A percentile compares a stretch with the other conserved stretches of the same genome.
Evolutionary conservation across 371 early-diverging fungal species (phyloP).

Genomic region (Rhizomucor miehei): DNA sequence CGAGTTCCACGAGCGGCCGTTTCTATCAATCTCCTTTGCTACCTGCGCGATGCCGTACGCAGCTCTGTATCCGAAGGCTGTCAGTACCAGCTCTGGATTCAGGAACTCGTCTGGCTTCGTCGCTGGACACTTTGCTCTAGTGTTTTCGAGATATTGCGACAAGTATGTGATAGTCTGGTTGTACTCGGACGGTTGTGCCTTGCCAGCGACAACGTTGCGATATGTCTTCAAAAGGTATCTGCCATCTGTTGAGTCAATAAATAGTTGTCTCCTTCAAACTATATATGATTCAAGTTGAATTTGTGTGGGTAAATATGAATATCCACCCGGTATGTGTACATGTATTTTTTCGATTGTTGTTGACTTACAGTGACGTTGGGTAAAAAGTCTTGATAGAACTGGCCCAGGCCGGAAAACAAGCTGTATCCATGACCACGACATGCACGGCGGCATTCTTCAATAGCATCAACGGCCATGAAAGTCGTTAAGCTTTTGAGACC

Average conservation of each 20-base stretch:
- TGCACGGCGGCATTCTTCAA: constrained; percentile 72
- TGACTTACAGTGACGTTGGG: constrained; percentile 55
- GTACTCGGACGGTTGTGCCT: constrained; percentile 42
- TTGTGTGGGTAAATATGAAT: constrained; percentile 19
- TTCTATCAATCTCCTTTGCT: constrained; percentile 50
- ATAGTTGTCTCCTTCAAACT: constrained; percentile 78
- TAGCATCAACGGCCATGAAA: constrained; percentile 64
- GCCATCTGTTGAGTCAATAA: constrained; percentile 72
- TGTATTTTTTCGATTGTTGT: background rate
- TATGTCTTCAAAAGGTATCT: constrained; percentile 62
- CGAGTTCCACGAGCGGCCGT: constrained; percentile 63
- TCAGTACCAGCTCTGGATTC: constrained; percentile 59
- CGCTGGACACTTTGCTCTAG: constrained; percentile 53
- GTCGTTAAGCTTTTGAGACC: constrained; percentile 82
- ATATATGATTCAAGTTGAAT: constrained; percentile 1
- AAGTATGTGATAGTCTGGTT: constrained; percentile 53
- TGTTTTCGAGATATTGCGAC: constrained; percentile 42
- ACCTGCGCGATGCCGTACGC: constrained; percentile 52
- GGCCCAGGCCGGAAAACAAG: constrained; percentile 70
- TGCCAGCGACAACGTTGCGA: constrained; percentile 48
- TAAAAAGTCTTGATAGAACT: constrained; percentile 59
- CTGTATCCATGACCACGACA: constrained; percentile 86
- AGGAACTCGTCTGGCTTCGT: constrained; percentile 43
- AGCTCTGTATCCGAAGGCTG: constrained; percentile 67
- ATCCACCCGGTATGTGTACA: constrained; percentile 2